phyloP scores from a whole-genome alignment of 192 early-diverging fungal genomes.

The Coemansia guatemalensis region DNA sequence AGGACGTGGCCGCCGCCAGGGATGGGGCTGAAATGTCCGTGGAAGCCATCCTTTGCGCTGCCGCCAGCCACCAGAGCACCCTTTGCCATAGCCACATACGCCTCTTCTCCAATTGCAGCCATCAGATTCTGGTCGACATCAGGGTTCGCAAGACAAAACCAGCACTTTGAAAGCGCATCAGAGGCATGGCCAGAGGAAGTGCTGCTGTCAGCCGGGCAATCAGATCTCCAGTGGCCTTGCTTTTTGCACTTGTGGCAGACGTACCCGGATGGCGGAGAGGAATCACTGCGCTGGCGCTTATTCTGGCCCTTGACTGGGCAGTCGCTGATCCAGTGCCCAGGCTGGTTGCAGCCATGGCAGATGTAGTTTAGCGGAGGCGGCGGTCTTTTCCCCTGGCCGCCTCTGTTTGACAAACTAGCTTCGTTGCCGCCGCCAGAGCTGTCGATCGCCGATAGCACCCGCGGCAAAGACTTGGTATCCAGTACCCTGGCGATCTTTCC shows the following conservation, averaged over 20 bases:
- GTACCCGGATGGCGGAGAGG: constrained; percentile 47
- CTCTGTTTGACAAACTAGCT: constrained; percentile 25
- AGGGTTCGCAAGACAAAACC: constrained; percentile 96
- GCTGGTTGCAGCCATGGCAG: constrained; percentile 62
- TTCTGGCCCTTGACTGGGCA: constrained; percentile 57
- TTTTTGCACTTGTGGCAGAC: constrained; percentile 55
- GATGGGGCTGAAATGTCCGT: constrained; percentile 42
- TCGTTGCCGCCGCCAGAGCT: constrained; percentile 55
- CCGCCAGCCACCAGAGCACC: constrained; percentile 70
- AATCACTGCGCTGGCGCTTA: constrained; percentile 28
- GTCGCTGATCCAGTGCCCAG: constrained; percentile 66
- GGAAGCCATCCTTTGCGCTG: not conserved
- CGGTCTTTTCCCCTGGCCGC: constrained; percentile 12
- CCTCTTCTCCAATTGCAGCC: constrained; percentile 74
- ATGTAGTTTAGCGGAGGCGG: constrained; percentile 58
- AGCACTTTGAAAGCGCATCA: constrained; percentile 60
- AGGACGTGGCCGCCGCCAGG: constrained; percentile 85
- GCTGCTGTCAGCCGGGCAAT: constrained; percentile 44
- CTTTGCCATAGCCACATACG: constrained; percentile 86
- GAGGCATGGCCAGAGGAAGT: constrained; percentile 22
- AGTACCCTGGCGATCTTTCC: constrained; percentile 12
- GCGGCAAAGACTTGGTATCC: constrained; percentile 14
- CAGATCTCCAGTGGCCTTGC: constrained; percentile 54
- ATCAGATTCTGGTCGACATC: constrained; percentile 89
- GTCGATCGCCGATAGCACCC: constrained; percentile 36